Percentiles rank a stretch among this genome's conserved stretches.
These are phyloP conservation scores for Cladosporium austrohemisphaericum DNA, from an alignment of 2,329 filamentous ascomycete genomes.

Conservation along the genomic window DNA sequence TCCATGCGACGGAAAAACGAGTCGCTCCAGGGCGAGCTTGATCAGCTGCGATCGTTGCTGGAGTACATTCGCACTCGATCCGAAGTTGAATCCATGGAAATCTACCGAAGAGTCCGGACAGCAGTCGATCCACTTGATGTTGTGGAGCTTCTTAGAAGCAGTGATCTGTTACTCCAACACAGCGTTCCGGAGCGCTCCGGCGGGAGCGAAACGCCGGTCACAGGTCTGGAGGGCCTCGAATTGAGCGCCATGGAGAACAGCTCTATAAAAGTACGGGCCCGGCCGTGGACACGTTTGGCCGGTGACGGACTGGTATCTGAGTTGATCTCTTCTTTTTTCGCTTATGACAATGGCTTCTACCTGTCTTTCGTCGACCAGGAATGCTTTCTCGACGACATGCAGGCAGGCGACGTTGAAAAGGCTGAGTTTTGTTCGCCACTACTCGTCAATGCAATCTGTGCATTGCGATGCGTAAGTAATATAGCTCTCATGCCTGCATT, in stretches of 20 bases:
- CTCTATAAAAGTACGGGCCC: constrained; percentile 9
- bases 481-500: neutral
- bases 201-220: constrained; percentile 1
- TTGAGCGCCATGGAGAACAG: constrained; percentile 9
- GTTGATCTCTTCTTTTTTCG: constrained; percentile 11
- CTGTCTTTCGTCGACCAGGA: constrained; percentile 12
- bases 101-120: constrained; percentile 6
- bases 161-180: constrained; percentile 6
- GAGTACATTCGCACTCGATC: constrained; percentile 9
- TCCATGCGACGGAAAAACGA: constrained; percentile 13
- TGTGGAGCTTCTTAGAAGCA: neutral
- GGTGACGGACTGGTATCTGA: constrained; percentile 11
- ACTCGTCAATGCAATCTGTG: constrained; percentile 33
- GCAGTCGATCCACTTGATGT: constrained; percentile 11
- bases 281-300: constrained; percentile 8
- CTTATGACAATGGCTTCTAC: constrained; percentile 13
- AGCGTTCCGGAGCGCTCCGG: neutral
- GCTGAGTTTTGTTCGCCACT: constrained; percentile 28
- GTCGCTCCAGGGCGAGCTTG: constrained; percentile 3
- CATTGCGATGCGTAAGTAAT: constrained; percentile 7
- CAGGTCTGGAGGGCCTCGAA: constrained; percentile 6
- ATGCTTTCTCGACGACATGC: constrained; percentile 11
- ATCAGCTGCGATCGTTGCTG: constrained; percentile 2
- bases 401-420: neutral
- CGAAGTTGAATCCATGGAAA: constrained; percentile 13